A percentile compares a stretch with the other conserved stretches of the same genome.
Conservation (phyloP, 148 eudicot species). For the Vaccinium corymbosum region DNA sequence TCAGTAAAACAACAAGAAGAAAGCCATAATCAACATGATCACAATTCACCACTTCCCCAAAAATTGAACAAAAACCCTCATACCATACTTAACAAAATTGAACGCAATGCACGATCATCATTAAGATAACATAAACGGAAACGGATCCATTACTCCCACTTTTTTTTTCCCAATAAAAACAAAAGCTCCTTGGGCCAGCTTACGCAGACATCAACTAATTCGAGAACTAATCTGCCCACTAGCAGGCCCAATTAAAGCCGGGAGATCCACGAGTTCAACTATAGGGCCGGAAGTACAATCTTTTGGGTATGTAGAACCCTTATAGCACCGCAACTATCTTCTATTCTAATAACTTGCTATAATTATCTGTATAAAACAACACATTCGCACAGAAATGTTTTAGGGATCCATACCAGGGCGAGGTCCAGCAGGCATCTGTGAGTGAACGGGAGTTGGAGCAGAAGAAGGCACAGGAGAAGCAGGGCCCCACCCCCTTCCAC, state of each 20-base stretch:
- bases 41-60: background rate
- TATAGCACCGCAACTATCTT: too few relatives aligned
- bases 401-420: background rate
- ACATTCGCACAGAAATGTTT: background rate
- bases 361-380: background rate
- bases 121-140: too few relatives aligned
- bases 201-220: too few relatives aligned
- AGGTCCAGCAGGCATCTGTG: background rate
- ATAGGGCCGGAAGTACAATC: too few relatives aligned
- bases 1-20: background rate
- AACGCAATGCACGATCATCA: background rate
- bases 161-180: too few relatives aligned
- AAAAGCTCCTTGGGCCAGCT: too few relatives aligned
- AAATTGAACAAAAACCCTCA: background rate
- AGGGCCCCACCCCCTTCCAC: constrained; percentile 4
- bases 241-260: too few relatives aligned
- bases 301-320: background rate
- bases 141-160: background rate
- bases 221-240: too few relatives aligned
- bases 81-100: too few relatives aligned
- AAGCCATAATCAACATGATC: background rate
- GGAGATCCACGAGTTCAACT: too few relatives aligned
- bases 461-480: background rate
- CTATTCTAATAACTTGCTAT: background rate
- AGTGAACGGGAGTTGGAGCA: background rate